Evolutionary conservation across 805 yeast genomes (phyloP).

Genomic region (Pichia thaimueangensis): DNA sequence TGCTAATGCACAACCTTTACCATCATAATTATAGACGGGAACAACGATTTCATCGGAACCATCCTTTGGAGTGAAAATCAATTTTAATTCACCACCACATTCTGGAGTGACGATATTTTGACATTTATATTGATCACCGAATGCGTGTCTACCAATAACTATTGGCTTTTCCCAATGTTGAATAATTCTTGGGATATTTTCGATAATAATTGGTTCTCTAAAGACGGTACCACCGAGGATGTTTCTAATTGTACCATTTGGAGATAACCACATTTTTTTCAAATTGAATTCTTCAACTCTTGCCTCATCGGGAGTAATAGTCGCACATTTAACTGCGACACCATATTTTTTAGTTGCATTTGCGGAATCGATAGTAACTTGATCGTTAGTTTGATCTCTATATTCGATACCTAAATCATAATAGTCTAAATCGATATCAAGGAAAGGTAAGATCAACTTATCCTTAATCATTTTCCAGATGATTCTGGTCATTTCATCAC

Average conservation of each 20-base stretch:
- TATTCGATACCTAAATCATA: slow-evolving; percentile 83
- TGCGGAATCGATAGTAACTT: slow-evolving; percentile 87
- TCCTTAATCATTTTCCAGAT: slow-evolving; percentile 91
- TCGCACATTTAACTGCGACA: slow-evolving; percentile 96
- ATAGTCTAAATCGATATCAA: slow-evolving; percentile 84
- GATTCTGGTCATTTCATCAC: slow-evolving; percentile 96
- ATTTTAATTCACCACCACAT: slow-evolving; percentile 72
- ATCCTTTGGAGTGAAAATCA: slow-evolving; percentile 66
- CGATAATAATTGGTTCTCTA: slow-evolving; percentile 90
- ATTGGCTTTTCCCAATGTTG: slow-evolving; percentile 95
- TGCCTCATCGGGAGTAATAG: slow-evolving; percentile 97
- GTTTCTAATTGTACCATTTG: slow-evolving; percentile 95
- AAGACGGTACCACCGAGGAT: slow-evolving; percentile 94
- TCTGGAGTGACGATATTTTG: slow-evolving; percentile 72
- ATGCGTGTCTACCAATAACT: slow-evolving; percentile 95
- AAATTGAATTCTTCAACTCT: slow-evolving; percentile 85
- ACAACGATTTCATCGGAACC: slow-evolving; percentile 50
- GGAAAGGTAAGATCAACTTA: slow-evolving; percentile 74
- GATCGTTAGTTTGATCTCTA: slow-evolving; percentile 83
- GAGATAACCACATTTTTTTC: slow-evolving; percentile 96
- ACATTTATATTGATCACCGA: slow-evolving; percentile 95
- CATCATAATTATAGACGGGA: slow-evolving; percentile 62
- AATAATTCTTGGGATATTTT: slow-evolving; percentile 79
- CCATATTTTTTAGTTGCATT: slow-evolving; percentile 81
- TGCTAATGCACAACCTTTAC: slow-evolving; percentile 77